These are phyloP conservation scores for Penicillium diatomitis DNA, from an alignment of 495 filamentous ascomycete species.

Conservation along the genomic window DNA sequence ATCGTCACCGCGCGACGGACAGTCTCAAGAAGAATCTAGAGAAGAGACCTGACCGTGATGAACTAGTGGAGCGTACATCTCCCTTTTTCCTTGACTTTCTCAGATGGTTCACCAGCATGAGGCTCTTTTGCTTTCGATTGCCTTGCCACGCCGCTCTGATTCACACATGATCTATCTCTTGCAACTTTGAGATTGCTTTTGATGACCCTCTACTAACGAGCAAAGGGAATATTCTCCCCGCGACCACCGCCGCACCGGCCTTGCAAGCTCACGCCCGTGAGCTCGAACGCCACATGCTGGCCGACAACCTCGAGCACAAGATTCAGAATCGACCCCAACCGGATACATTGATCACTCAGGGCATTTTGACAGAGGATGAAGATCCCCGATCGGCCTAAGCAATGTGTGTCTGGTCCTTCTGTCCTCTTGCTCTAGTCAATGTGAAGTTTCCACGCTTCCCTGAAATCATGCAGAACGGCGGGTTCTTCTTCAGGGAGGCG, in stretches of 20 bases:
- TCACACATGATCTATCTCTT: no score
- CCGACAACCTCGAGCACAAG: slow-evolving; percentile 74
- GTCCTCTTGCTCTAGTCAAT: background rate
- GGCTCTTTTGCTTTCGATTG: background rate
- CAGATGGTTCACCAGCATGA: background rate
- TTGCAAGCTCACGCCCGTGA: slow-evolving; percentile 70
- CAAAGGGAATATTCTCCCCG: slow-evolving; percentile 72
- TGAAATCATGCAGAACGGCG: no score
- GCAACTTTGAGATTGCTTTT: background rate
- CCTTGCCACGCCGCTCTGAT: background rate
- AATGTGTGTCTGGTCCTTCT: background rate
- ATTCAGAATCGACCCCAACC: slow-evolving; percentile 65
- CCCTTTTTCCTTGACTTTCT: slow-evolving; percentile 1
- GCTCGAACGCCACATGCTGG: slow-evolving; percentile 76
- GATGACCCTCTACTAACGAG: slow-evolving; percentile 3
- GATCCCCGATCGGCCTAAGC: slow-evolving; percentile 25
- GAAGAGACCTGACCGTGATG: slow-evolving; percentile 53
- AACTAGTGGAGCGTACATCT: slow-evolving; percentile 62
- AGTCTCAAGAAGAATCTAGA: slow-evolving; percentile 58
- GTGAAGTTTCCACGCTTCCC: background rate
- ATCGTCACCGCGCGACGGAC: slow-evolving; percentile 54
- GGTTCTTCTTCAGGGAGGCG: no score
- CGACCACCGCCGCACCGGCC: slow-evolving; percentile 56
- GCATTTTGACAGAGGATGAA: slow-evolving; percentile 60
- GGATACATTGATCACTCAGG: slow-evolving; percentile 65